Evolutionary conservation across 345 rosid species (phyloP), one percentile per base, ranked within the genome.

Genomic region (Diplotaxis tenuifolia): DNA sequence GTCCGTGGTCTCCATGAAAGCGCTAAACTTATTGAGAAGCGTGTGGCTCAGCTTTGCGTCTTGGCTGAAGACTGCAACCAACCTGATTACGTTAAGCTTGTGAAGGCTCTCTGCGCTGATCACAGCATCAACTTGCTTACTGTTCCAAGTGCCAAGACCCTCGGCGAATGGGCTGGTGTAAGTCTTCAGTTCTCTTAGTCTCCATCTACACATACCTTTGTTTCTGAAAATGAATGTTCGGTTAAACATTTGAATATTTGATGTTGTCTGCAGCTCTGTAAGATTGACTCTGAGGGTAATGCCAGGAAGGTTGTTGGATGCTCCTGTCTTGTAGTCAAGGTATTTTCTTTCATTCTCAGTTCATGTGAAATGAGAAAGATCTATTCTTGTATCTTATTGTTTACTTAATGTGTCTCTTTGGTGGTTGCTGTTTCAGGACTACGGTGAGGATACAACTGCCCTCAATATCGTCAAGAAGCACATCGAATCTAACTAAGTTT

Each of bases 81-180:
- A 67, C 92, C 97, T 68, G 96, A 89, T 70, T 92, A 92, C 59
- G 77, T 88, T 54, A 89, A 92, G 78, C 80, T 89, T 31, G 92
- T 89, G 6, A 92, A 89, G 75, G 96, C 87, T 14, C 92, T 92
- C 57, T 92, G 97, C 54, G 84, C 83, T 53, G 96, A 88, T 63
- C 92, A 87, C 79, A 84, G 83, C 23, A 88, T 88, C 18, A 82
- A 82, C 64, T 78, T 89, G 75, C 71, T 92, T 63, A 84, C 85
- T 0, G 91, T 87, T 73, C 96, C 97, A 40, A 85, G 89, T 80
- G 96, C 97, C 23, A 92, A 92, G 82, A 80, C 90, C 29, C 94
- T 89, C 0, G 96, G 96, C 19, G 97, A 92, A 75, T 92, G 97
- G 97, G 94, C 92, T 65, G 96, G 96, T 34, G 96, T 92, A 83